Conservation (phyloP, 352 stramenopile species). For the Phytopythium sindhum region DNA sequence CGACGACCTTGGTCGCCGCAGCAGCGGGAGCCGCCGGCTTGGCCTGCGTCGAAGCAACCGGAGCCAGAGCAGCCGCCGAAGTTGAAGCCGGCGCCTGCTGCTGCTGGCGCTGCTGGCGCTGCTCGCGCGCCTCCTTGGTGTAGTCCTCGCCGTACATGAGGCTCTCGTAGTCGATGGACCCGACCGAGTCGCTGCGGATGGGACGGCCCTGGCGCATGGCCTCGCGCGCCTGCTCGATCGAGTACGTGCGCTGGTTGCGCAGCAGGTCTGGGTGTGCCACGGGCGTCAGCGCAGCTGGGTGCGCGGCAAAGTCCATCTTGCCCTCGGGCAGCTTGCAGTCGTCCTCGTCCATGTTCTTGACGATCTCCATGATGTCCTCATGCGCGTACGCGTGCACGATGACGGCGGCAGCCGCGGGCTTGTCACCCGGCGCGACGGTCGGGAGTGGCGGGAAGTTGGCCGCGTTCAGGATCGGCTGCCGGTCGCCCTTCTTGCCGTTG, state of each 20-base stretch:
- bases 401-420: slow-evolving; percentile 28
- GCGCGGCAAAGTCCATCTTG: slow-evolving; percentile 82
- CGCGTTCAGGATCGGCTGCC: slow-evolving; percentile 76
- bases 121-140: slow-evolving; percentile 80
- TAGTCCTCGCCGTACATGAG: slow-evolving; percentile 91
- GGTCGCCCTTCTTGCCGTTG: slow-evolving; percentile 48
- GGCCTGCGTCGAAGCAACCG: slow-evolving; percentile 15
- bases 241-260: slow-evolving; percentile 90
- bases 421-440: slow-evolving; percentile 28
- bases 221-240: slow-evolving; percentile 90
- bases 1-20: slow-evolving; percentile 41
- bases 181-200: slow-evolving; percentile 85
- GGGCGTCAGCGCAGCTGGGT: slow-evolving; percentile 70
- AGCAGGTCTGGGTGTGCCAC: slow-evolving; percentile 85
- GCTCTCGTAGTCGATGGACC: slow-evolving; percentile 86
- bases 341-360: slow-evolving; percentile 89
- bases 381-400: slow-evolving; percentile 79
- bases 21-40: slow-evolving; percentile 11
- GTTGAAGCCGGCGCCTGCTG: slow-evolving; percentile 18
- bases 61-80: slow-evolving; percentile 6
- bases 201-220: slow-evolving; percentile 86
- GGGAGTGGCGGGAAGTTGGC: slow-evolving; percentile 83
- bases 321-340: slow-evolving; percentile 68
- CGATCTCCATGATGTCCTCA: slow-evolving; percentile 91
- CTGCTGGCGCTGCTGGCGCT: slow-evolving; percentile 45